Percentiles rank a stretch among this genome's conserved stretches.
Evolutionary conservation across 345 rosid species (phyloP).

Genomic region (Gossypium raimondii): DNA sequence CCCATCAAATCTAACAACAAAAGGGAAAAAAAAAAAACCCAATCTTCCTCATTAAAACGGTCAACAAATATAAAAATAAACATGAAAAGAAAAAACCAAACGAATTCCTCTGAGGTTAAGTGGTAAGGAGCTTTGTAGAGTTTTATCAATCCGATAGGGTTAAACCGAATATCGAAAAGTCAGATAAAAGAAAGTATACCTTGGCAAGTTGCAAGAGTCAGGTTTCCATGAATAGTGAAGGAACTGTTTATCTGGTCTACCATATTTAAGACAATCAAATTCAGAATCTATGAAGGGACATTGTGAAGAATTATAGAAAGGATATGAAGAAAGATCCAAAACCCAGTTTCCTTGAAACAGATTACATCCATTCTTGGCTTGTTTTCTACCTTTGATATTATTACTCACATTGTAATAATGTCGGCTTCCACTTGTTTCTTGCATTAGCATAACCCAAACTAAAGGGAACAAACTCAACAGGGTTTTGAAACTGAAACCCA

Average conservation of each 20-base stretch:
- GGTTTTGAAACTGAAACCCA: constrained; percentile 33
- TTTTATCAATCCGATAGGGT: not conserved
- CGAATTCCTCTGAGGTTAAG: too few relatives aligned
- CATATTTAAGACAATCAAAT: constrained; percentile 68
- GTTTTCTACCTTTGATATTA: constrained; percentile 42
- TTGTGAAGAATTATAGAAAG: constrained; percentile 46
- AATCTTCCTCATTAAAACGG: too few relatives aligned
- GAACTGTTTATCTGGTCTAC: constrained; percentile 70
- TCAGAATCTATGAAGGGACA: constrained; percentile 77
- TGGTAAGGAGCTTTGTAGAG: not conserved
- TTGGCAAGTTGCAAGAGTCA: constrained; percentile 58
- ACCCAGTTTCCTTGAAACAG: constrained; percentile 77
- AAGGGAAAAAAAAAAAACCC: not conserved
- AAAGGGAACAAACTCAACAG: constrained; percentile 16
- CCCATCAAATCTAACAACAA: constrained; percentile 62
- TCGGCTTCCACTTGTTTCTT: constrained; percentile 22
- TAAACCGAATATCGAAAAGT: not conserved
- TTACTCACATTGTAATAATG: constrained; percentile 25
- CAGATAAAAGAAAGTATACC: constrained; percentile 29
- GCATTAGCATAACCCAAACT: constrained; percentile 19
- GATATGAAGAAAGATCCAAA: constrained; percentile 48
- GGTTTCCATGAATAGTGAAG: constrained; percentile 86
- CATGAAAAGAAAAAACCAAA: not conserved
- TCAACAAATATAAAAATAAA: not conserved
- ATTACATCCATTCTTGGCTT: constrained; percentile 49